These are phyloP conservation scores for Fusarium dlaminii DNA, from an alignment of 2,329 filamentous ascomycete genomes.

Conservation along the genomic window DNA sequence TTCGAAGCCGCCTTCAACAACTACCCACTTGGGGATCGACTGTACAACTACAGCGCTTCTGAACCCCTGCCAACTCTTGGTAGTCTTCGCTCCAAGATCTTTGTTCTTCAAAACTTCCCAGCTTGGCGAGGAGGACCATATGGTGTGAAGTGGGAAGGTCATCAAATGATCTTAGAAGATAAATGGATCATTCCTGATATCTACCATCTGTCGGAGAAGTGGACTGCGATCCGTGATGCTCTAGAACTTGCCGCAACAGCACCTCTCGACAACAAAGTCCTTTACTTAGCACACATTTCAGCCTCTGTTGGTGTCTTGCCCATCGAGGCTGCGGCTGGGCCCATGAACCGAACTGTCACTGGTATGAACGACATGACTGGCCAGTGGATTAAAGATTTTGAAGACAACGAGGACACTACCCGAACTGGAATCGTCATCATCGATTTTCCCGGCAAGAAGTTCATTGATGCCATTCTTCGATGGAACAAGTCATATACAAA, in stretches of 20 bases:
- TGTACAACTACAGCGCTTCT: slow-evolving; percentile 47
- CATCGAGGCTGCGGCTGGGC: slow-evolving; percentile 60
- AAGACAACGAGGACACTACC: slow-evolving; percentile 38
- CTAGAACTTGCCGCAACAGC: slow-evolving; percentile 50
- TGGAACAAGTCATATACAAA: slow-evolving; percentile 50
- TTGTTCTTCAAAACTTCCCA: slow-evolving; percentile 60
- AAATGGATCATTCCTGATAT: slow-evolving; percentile 56
- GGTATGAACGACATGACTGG: slow-evolving; percentile 63
- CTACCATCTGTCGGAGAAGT: slow-evolving; percentile 57
- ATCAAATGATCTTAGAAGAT: slow-evolving; percentile 58
- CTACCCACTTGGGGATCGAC: slow-evolving; percentile 51
- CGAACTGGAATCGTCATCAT: slow-evolving; percentile 58
- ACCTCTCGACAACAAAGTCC: slow-evolving; percentile 46
- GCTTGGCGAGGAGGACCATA: slow-evolving; percentile 45
- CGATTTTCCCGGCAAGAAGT: slow-evolving; percentile 57
- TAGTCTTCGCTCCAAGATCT: slow-evolving; percentile 55
- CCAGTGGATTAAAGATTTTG: slow-evolving; percentile 51
- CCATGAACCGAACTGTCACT: slow-evolving; percentile 52
- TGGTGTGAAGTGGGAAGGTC: slow-evolving; percentile 57
- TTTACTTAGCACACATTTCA: slow-evolving; percentile 59
- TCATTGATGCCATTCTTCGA: slow-evolving; percentile 54
- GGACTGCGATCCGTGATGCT: slow-evolving; percentile 54
- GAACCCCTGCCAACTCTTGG: slow-evolving; percentile 55
- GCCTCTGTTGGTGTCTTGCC: slow-evolving; percentile 60
- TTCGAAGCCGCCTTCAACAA: slow-evolving; percentile 58